These are phyloP conservation scores for Mycena latifolia DNA, from an alignment of 768 basidiomycete species.

Conservation along the genomic window DNA sequence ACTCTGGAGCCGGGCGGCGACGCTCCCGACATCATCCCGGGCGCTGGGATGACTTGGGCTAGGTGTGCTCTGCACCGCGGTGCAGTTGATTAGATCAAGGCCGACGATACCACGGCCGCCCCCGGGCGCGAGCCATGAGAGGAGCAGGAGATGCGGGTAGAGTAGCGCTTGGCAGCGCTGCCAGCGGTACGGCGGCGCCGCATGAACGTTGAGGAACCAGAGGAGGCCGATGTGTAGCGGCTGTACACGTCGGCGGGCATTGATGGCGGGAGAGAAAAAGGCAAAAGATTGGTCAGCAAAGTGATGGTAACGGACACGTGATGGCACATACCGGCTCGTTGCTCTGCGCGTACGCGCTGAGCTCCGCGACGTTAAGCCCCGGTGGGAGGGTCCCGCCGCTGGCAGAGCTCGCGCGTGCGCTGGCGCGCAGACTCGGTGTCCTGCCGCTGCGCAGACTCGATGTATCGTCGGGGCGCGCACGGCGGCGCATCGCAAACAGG, in stretches of 20 bases:
- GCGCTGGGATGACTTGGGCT: slow-evolving; percentile 86
- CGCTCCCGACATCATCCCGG: slow-evolving; percentile 87
- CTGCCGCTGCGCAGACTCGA: slow-evolving; percentile 34
- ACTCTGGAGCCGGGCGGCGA: slow-evolving; percentile 79
- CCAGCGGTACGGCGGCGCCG: slow-evolving; percentile 82
- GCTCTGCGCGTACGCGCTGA: slow-evolving; percentile 62
- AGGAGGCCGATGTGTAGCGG: slow-evolving; percentile 87
- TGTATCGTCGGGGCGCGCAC: slow-evolving; percentile 49
- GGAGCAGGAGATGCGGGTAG: slow-evolving; percentile 85
- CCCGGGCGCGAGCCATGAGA: slow-evolving; percentile 89
- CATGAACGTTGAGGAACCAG: slow-evolving; percentile 96
- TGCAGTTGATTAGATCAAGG: slow-evolving; percentile 88
- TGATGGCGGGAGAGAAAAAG: slow-evolving; percentile 30
- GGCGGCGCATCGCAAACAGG: slow-evolving; percentile 55
- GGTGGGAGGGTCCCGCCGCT: slow-evolving; percentile 51
- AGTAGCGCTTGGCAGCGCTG: slow-evolving; percentile 85
- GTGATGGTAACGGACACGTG: slow-evolving; percentile 6
- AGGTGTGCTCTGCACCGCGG: slow-evolving; percentile 85
- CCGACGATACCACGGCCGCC: slow-evolving; percentile 90
- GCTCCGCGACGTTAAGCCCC: slow-evolving; percentile 58
- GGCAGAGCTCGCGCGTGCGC: slow-evolving; percentile 48
- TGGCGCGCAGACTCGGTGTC: slow-evolving; percentile 33
- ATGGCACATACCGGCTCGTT: slow-evolving; percentile 58
- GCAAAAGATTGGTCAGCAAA: slow-evolving; percentile 32
- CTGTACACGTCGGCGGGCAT: slow-evolving; percentile 51